Base-by-base conservation (phyloP, 306 rosid species). In the Prunus mira region DNA sequence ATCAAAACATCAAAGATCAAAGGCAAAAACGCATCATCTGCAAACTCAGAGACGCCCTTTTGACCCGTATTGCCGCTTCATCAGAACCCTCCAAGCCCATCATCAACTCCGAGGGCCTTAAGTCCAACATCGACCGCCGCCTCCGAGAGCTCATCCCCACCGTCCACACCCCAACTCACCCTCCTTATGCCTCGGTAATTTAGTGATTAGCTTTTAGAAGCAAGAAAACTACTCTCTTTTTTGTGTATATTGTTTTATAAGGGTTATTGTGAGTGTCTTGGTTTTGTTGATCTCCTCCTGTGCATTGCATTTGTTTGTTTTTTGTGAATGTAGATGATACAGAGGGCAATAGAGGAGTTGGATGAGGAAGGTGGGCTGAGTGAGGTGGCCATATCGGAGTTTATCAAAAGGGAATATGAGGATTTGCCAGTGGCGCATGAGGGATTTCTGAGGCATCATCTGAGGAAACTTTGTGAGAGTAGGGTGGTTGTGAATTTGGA, bases 401-500 rank as follows among this genome's bases (percentile, higher is more conserved):
- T 80, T 67, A 80, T 83, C 25, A 54, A 28, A 70, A 83, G 49
- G 70, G 74, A 71, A 18, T 67, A 71, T 14, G 61, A 72, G 72
- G 78, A 67, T 80, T 72, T 83, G 15, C 79, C 87, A 2, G 51
- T 72, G 79, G 82, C 79, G 9, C 87, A 79, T 22, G 70, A 75
- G 22, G 69, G 45, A 13, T 61, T 76, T 73, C 14, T 83, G 68
- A 76, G 68, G 60, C 79, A 27, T 71, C 79, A 83, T 80, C 62
- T 83, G 82, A 71, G 83, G 58, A 80, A 76, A 58, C 82, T 80
- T 49, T 83, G 84, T 77, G 81, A 76, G 80, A 79, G 67, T 15
- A 64, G 87, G 14, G 82, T 76, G 84, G 25, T 83, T 28, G 27
- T 50, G 74, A 54, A 43, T 58, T 71, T 22, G 19, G 67, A 80